These are phyloP conservation scores for Tillandsia leiboldiana DNA, from an alignment of 176 grass and related monocot genomes.

Conservation along the genomic window DNA sequence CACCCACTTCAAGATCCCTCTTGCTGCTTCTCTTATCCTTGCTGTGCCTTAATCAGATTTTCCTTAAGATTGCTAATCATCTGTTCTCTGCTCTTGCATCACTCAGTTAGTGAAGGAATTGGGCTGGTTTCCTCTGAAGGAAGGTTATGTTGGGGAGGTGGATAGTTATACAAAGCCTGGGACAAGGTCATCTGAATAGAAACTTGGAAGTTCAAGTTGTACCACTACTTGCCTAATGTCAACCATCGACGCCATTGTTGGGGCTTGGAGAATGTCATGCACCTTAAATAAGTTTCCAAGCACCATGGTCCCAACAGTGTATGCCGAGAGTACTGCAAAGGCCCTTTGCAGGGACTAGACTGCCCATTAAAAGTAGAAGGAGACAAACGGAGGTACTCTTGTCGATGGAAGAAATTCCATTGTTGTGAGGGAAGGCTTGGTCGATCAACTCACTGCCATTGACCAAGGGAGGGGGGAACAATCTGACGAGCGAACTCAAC, in stretches of 20 bases:
- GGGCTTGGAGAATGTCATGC: no score
- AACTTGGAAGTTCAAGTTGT: no score
- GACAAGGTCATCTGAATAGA: background rate
- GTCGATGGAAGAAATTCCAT: conserved; percentile 4
- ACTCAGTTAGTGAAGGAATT: background rate
- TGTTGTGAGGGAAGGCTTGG: background rate
- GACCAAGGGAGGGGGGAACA: background rate
- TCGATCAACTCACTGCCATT: background rate
- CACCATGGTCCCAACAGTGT: no score
- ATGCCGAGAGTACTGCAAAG: no score
- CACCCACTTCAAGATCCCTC: background rate
- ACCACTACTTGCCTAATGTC: no score
- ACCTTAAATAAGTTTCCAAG: no score
- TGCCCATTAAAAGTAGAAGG: background rate
- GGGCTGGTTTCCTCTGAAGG: background rate
- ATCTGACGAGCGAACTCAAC: no score
- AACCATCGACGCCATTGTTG: no score
- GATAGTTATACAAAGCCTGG: background rate
- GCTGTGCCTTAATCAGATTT: background rate
- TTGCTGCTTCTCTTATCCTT: background rate
- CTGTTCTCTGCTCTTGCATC: background rate
- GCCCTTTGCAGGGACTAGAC: background rate
- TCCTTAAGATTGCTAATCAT: background rate
- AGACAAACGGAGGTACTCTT: conserved; percentile 3
- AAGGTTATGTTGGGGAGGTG: background rate